Conservation (phyloP, 208 protist genomes). For the Trypanosoma mega region DNA sequence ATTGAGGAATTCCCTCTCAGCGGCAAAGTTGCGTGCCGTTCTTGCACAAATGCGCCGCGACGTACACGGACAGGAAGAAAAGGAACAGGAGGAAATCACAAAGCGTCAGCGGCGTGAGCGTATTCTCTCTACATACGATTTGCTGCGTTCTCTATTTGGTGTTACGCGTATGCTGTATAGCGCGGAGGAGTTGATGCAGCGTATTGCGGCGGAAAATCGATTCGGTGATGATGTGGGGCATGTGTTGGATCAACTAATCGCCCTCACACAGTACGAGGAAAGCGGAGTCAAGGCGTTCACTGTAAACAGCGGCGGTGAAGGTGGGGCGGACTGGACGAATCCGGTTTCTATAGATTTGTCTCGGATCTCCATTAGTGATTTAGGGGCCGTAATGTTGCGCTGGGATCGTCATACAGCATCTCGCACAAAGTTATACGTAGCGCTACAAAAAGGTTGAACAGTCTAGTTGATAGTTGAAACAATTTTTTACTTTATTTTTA, state of each 20-base stretch:
- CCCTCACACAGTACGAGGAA: conserved; percentile 31
- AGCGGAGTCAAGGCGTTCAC: conserved; percentile 21
- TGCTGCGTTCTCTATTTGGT: conserved; percentile 60
- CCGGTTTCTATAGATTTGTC: conserved; percentile 11
- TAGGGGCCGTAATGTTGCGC: conserved; percentile 9
- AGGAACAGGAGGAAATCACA: conserved; percentile 44
- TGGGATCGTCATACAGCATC: conserved; percentile 10
- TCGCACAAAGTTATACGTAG: background rate
- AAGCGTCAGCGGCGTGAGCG: conserved; percentile 61
- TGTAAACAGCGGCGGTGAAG: background rate
- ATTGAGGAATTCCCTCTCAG: conserved; percentile 60
- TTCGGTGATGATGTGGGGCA: conserved; percentile 48
- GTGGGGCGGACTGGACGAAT: too few species aligned
- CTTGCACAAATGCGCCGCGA: conserved; percentile 70
- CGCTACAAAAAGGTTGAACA: conserved; percentile 8
- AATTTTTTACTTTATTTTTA: background rate
- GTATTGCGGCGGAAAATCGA: conserved; percentile 54
- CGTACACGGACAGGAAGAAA: conserved; percentile 33
- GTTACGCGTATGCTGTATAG: conserved; percentile 30
- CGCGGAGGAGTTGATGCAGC: conserved; percentile 37
- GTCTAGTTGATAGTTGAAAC: too few species aligned
- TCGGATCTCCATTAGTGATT: background rate
- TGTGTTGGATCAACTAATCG: conserved; percentile 38
- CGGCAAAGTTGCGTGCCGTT: conserved; percentile 45
- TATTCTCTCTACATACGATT: conserved; percentile 66